Conservation (phyloP, 2,329 filamentous ascomycete genomes). For the Calonectria ilicicola region DNA sequence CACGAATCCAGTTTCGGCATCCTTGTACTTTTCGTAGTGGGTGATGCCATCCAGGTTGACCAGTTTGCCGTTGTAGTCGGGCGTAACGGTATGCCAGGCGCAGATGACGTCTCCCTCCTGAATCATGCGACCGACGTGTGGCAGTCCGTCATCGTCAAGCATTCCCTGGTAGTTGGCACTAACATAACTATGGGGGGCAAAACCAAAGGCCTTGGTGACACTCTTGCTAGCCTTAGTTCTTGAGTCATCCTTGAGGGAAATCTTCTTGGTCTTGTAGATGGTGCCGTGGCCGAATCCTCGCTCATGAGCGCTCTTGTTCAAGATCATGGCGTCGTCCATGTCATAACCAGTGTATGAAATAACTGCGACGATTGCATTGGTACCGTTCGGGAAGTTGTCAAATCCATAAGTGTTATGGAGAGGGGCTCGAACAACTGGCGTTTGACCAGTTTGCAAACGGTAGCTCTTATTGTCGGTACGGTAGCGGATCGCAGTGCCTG, state of each 20-base stretch:
- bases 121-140: conserved; percentile 82
- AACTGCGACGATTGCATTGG: conserved; percentile 94
- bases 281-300: conserved; percentile 95
- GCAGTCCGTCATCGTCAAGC: conserved; percentile 90
- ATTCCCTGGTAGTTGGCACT: conserved; percentile 77
- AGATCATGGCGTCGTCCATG: conserved; percentile 99
- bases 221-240: conserved; percentile 74
- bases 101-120: conserved; percentile 86
- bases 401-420: conserved; percentile 96
- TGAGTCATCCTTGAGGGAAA: conserved; percentile 84
- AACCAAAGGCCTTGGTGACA: conserved; percentile 88
- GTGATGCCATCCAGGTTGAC: conserved; percentile 89
- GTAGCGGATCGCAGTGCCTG: conserved; percentile 84
- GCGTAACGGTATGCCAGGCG: conserved; percentile 89
- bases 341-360: conserved; percentile 99
- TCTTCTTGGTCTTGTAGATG: conserved; percentile 97
- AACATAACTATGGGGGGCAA: conserved; percentile 81
- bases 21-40: conserved; percentile 94
- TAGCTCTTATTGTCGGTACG: conserved; percentile 98
- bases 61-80: conserved; percentile 81
- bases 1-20: conserved; percentile 86
- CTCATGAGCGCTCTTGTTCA: conserved; percentile 97
- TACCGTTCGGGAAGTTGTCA: conserved; percentile 98
- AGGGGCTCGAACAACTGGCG: conserved; percentile 90
- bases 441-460: conserved; percentile 93